Evolutionary conservation across 2,329 filamentous ascomycete species (phyloP), one percentile per base, ranked within the genome.

Genomic region (Helminthosporium solani): DNA sequence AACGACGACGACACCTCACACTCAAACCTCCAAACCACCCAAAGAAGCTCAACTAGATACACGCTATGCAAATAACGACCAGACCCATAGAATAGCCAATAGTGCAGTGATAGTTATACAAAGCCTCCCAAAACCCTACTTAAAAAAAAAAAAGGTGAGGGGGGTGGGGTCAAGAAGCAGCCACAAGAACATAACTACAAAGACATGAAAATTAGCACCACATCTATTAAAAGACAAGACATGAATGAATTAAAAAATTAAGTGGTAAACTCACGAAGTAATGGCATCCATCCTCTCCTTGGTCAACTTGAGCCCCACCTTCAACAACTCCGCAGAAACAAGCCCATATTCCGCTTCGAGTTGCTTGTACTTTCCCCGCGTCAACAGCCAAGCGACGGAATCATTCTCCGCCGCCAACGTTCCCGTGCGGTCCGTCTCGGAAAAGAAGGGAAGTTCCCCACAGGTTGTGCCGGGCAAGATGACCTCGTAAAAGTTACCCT

Each of bases 401-500:
- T 92, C 85, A 43, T 85, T 80, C 66, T 97, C 91, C 1, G 89
- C 89, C 34, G 85, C 78, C 9, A 95, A 90, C 0, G 88, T 96
- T n/a, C 90, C 90, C 3, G 91, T 97, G 15, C 94, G 81, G 42
- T 82, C 78, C 1, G 92, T 97, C 62, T 95, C 88, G 2, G 86
- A 90, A 73, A 99, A 99, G 74, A 99, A 99, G 0, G 94, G 94
- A 42, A 99, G 72, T 73, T 99, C 94, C 28, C 94, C 94, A 59
- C 92, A 97, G 0, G 94, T 96, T 1, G 94, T 94, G 14, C 94
- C 94, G 0, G 91, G 88, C 1, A 96, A 86, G 44, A 97, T 96
- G 61, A 89, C 88, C 70, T 99, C 94, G 50, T 87, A 89, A 57
- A 95, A 87, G 58, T 80, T 82, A 0, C 94, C 94, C 66, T 97